Evolutionary conservation across 176 grass and related monocot genomes (phyloP), one percentile per base, ranked within the genome.

Genomic region (Poa pratensis): DNA sequence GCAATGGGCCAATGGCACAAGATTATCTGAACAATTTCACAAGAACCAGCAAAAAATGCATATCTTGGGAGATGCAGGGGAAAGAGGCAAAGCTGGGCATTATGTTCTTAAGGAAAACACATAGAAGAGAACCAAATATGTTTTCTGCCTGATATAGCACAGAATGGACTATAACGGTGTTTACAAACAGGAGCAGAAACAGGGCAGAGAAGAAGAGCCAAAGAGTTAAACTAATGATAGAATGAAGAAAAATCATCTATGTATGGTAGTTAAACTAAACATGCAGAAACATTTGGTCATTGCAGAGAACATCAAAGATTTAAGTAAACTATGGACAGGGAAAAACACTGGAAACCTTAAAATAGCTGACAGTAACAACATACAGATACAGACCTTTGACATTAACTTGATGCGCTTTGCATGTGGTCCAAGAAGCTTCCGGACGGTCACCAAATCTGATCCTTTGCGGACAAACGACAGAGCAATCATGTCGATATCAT

Each of bases 391-490:
- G 64, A 97, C 95, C 92, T 97, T 97, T 71, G 95, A 97, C 95
- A 97, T 97, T 75, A 97, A 78, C 84, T 91, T 97, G 34, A 97
- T 97, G 60, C 76, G 88, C 58, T 93, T 97, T 62, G 95, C 86
- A 86, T 94, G 74, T 4, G 86, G 57, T 42, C 95, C 95, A 76
- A 97, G 95, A 79, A 97, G 58, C 63, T 89, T 78, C 9, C 87
- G 80, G 19, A 97, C 95, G 20, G 40, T 94, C 55, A 97, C 95
- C 65, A 97, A 86, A 93, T 97, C 95, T 18, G 92, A 97, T 69
- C 95, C 95, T 85, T 97, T 97, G 22, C 95, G 92, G 54, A 97
- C 95, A 84, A 97, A 97, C 0, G 95, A 97, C 19, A 97, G 80
- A 20, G 95, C 95, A 65, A 97, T 97, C 60, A 97, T 94, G 73